Evolutionary conservation across 768 basidiomycete species (phyloP).

Genomic region (Lactarius psammicola): DNA sequence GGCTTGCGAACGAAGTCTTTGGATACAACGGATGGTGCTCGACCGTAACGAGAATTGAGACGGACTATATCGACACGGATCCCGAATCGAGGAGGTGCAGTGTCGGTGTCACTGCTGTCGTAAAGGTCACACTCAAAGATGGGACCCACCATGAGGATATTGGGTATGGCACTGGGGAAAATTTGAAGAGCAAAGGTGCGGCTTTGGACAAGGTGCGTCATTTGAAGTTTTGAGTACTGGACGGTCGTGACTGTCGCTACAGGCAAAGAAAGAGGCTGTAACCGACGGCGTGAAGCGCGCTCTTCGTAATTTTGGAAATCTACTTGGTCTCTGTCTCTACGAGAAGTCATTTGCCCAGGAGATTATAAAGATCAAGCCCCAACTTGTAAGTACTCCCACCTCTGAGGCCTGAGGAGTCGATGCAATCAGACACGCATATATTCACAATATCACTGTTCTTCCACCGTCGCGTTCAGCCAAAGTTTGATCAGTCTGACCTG

Average conservation of each 20-base stretch:
- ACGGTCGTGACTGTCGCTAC: conserved; percentile 13
- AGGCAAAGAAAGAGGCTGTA: conserved; percentile 99
- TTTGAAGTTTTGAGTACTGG: not conserved
- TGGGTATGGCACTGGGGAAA: conserved; percentile 87
- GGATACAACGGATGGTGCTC: conserved; percentile 98
- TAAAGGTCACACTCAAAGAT: conserved; percentile 84
- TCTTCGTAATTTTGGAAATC: conserved; percentile 88
- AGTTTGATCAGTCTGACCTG: conserved; percentile 64
- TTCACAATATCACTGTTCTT: not conserved
- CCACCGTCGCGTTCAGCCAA: conserved; percentile 43
- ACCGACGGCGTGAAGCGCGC: conserved; percentile 94
- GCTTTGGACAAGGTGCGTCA: conserved; percentile 85
- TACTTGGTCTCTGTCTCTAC: conserved; percentile 96
- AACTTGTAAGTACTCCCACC: conserved; percentile 56
- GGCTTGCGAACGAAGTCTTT: conserved; percentile 97
- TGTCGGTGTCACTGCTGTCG: conserved; percentile 79
- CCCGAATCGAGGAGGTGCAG: conserved; percentile 64
- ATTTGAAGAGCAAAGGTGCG: conserved; percentile 76
- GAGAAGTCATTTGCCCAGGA: conserved; percentile 88
- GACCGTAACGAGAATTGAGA: conserved; percentile 67
- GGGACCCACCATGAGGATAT: conserved; percentile 92
- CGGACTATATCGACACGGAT: conserved; percentile 74
- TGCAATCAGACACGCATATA: conserved; percentile 16
- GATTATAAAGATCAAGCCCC: conserved; percentile 82
- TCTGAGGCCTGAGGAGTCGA: not conserved